A percentile compares a stretch with the other conserved stretches of the same genome.
These are phyloP conservation scores for Ceratobasidium sp. DNA, from an alignment of 1,284 basidiomycete species.

Conservation along the genomic window DNA sequence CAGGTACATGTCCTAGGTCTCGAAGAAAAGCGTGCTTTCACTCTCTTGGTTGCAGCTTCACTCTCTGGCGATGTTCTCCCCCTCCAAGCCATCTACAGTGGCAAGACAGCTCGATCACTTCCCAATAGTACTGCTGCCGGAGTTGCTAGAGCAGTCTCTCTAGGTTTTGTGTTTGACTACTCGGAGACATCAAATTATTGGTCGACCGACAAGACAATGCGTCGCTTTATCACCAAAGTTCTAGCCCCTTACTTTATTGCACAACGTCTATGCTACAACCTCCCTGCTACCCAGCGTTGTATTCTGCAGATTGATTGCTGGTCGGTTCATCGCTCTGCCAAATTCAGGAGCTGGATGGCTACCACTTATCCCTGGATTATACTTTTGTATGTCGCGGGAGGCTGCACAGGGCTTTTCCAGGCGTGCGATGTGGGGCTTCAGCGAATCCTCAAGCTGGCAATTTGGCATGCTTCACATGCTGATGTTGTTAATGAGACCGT, in stretches of 20 bases:
- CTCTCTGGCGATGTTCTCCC: constrained; percentile 1
- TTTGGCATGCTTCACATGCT: constrained; percentile 51
- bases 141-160: neutral
- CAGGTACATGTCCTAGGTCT: neutral
- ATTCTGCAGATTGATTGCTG: constrained; percentile 55
- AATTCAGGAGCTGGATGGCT: constrained; percentile 53
- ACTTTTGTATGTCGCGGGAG: constrained; percentile 47
- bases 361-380: constrained; percentile 47
- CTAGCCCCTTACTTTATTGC: constrained; percentile 1
- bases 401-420: constrained; percentile 49
- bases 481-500: constrained; percentile 45
- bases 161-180: neutral
- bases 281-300: constrained; percentile 28
- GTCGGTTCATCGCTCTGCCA: constrained; percentile 55
- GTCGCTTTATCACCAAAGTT: neutral
- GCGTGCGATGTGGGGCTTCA: constrained; percentile 55
- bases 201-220: neutral
- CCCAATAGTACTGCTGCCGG: neutral
- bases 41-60: neutral
- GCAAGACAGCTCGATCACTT: neutral
- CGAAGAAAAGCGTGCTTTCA: constrained; percentile 9
- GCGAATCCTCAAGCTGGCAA: constrained; percentile 50
- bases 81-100: neutral
- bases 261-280: neutral
- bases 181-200: neutral